Percentiles rank a stretch among this genome's conserved stretches.
phyloP scores from a whole-genome alignment of 768 basidiomycete species.

The Mycena vulgaris region DNA sequence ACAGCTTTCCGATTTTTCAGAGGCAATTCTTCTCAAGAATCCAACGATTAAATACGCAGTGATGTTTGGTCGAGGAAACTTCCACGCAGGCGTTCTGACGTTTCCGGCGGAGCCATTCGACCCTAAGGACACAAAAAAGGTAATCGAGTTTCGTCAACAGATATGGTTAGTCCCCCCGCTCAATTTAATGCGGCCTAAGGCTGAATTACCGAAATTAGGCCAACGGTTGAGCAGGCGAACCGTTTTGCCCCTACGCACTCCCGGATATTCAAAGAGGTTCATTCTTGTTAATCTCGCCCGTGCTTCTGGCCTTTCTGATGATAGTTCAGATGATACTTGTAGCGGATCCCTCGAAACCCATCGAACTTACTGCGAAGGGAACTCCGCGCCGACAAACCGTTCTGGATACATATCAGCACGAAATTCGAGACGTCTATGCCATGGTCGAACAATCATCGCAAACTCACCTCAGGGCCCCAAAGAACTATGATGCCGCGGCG shows the following conservation, averaged over 20 bases:
- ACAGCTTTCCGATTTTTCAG: constrained; percentile 36
- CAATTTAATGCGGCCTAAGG: background rate
- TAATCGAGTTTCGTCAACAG: constrained; percentile 39
- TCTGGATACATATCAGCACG: constrained; percentile 38
- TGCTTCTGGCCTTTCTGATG: background rate
- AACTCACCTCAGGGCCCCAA: constrained; percentile 17
- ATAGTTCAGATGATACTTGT: constrained; percentile 20
- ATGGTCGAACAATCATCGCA: constrained; percentile 29
- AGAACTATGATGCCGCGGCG: constrained; percentile 7
- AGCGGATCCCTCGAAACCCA: constrained; percentile 7
- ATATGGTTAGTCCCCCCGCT: constrained; percentile 41
- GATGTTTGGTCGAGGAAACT: constrained; percentile 36
- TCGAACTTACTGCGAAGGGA: constrained; percentile 42
- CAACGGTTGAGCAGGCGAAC: constrained; percentile 57
- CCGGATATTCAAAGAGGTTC: constrained; percentile 62
- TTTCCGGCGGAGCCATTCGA: constrained; percentile 47
- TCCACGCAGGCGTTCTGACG: constrained; percentile 54
- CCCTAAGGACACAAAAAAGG: constrained; percentile 40
- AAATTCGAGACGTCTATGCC: constrained; percentile 45
- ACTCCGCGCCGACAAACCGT: constrained; percentile 37
- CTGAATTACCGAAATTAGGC: constrained; percentile 44
- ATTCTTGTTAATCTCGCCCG: background rate
- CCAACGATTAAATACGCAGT: constrained; percentile 42
- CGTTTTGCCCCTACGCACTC: constrained; percentile 60
- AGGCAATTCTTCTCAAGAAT: constrained; percentile 51